Base-by-base conservation (phyloP, 2,329 filamentous ascomycete species). In the Fusarium oligoseptatum region DNA sequence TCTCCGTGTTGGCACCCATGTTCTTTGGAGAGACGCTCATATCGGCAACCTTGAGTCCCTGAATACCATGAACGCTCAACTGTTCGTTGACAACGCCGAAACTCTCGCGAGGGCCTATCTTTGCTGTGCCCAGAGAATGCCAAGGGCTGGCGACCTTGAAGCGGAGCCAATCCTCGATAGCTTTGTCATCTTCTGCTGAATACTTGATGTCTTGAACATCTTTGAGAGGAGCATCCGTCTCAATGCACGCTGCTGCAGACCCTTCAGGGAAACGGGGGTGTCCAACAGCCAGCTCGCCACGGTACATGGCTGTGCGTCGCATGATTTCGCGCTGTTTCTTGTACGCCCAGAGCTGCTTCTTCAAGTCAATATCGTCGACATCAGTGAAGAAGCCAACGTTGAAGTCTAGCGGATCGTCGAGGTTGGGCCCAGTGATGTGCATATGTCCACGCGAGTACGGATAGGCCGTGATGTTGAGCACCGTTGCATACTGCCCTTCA, bases 341-440 rank as follows among this genome's bases (percentile, higher is more conserved):
- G 83, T 93, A 93, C 1, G 84, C 87, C 90, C 90, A 92, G 17
- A 91, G 76, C 24, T 90, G 87, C 76, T 88, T 89, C 80, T 89
- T 88, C 48, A 92, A 56, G 77, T 92, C 90, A 20, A 89, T 79
- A 77, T 92, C 90, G 29, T 89, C 78, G 10, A 81, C 76, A 67
- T 91, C 87, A 10, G 81, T 85, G 45, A 92, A 84, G 80, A 87
- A 90, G 17, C 90, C 90, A 0, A 86, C 82, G 64, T 90, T 85
- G 69, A 92, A 91, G 67, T 91, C 87, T 8, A 87, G 80, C 2
- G 84, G 80, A 34, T 87, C 85, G 15, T 57, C 55, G 20, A 57
- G 20, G 34, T 12, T 27, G 8, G 55, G 34, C 3, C 55, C 55
- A 57, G 20, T 86, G 76, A 92, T 91, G 81, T 92, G 90, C 67